Percentiles rank a stretch among this genome's conserved stretches.
Evolutionary conservation across 169 alveolate genomes (phyloP).

Genomic region (Eimeria necatrix): DNA sequence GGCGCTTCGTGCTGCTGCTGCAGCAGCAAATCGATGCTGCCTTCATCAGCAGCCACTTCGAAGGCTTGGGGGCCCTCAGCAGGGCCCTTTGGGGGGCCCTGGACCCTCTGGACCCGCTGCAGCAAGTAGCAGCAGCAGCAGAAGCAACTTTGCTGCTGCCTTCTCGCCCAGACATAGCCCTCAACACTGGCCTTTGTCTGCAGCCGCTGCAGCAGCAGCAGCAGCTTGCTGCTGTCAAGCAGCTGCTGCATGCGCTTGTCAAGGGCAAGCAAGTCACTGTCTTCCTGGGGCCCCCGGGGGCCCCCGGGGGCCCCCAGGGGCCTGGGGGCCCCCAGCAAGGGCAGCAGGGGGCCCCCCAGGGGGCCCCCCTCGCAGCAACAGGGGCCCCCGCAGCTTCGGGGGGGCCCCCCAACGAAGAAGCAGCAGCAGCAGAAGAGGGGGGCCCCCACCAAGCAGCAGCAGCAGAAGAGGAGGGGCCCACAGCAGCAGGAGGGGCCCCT

Average conservation of each 20-base stretch:
- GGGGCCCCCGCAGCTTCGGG: too few relatives aligned
- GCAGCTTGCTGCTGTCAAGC: conserved; percentile 10
- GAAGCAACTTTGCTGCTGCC: conserved; percentile 46
- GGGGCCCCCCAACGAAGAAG: too few relatives aligned
- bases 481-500: too few relatives aligned
- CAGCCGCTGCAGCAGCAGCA: conserved; percentile 34
- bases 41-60: conserved; percentile 6
- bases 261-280: neutral
- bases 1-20: neutral
- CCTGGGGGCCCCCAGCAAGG: too few relatives aligned
- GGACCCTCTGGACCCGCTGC: conserved; percentile 66
- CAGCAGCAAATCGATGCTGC: neutral
- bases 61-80: conserved; percentile 3
- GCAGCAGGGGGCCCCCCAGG: too few relatives aligned
- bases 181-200: conserved; percentile 33
- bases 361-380: too few relatives aligned
- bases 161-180: conserved; percentile 48
- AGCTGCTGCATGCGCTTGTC: neutral
- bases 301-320: too few relatives aligned
- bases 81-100: conserved; percentile 55
- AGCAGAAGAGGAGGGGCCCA: too few relatives aligned
- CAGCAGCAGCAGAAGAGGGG: too few relatives aligned
- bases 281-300: too few relatives aligned
- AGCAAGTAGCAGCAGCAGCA: conserved; percentile 57
- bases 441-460: too few relatives aligned